phyloP scores from a whole-genome alignment of 352 stramenopile genomes.

The Phytopythium helicoides region DNA sequence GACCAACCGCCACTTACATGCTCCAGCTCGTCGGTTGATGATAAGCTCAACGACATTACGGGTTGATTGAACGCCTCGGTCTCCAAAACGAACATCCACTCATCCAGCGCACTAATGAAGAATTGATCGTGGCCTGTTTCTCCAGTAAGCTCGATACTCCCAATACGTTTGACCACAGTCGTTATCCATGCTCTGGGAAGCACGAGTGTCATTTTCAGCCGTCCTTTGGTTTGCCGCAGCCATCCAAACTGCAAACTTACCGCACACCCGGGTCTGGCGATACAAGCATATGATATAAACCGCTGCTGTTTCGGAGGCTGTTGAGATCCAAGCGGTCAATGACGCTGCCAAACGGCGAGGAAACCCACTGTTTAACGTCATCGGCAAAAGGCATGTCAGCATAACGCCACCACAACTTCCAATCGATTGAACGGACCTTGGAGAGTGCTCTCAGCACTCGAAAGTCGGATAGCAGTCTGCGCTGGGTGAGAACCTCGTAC shows the following conservation, averaged over 20 bases:
- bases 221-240: too few relatives aligned
- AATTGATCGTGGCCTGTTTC: slow-evolving; percentile 40
- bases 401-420: background rate
- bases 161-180: slow-evolving; percentile 48
- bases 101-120: slow-evolving; percentile 74
- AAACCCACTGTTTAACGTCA: slow-evolving; percentile 38
- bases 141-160: slow-evolving; percentile 52
- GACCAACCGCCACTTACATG: slow-evolving; percentile 38
- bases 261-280: slow-evolving; percentile 75
- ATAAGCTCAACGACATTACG: slow-evolving; percentile 64
- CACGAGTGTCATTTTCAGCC: background rate
- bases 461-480: slow-evolving; percentile 78
- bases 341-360: slow-evolving; percentile 24
- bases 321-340: slow-evolving; percentile 43
- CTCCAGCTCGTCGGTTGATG: slow-evolving; percentile 63
- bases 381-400: background rate
- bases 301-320: slow-evolving; percentile 53
- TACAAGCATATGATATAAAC: slow-evolving; percentile 72
- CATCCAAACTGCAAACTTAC: slow-evolving; percentile 19
- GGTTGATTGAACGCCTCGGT: slow-evolving; percentile 71
- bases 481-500: slow-evolving; percentile 79
- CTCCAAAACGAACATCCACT: slow-evolving; percentile 88
- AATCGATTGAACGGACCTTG: slow-evolving; percentile 41
- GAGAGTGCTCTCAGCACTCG: slow-evolving; percentile 72
- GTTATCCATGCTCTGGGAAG: slow-evolving; percentile 62